Base-by-base conservation (phyloP, 345 rosid species). In the Corchorus olitorius region DNA sequence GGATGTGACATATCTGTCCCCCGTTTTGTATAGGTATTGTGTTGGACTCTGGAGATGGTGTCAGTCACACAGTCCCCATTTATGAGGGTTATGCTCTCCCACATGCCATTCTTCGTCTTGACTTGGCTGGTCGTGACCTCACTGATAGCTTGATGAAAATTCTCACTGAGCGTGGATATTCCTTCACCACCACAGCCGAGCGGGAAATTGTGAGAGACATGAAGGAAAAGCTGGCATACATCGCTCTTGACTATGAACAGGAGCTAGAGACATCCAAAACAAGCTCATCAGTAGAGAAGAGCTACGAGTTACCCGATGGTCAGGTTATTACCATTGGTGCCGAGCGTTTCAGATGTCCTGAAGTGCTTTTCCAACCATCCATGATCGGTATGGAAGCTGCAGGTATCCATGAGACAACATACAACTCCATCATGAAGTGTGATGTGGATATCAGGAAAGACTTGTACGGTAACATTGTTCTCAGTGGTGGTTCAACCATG, bases 181-280 rank as follows among this genome's bases (percentile, higher is more conserved):
- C 97, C 4, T 93, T 93, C 90, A 94, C 97, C 83, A 94, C 98
- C 78, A 89, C 97, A 60, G 97, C 97, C 0, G 97, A 94, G 89
- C 94, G 98, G 50, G 98, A 94, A 89, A 94, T 94, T 33, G 97
- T 94, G 64, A 91, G 98, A 77, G 97, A 94, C 85, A 90, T 94
- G 81, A 94, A 94, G 89, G 98, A 94, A 81, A 94, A 94, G 85
- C 87, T 94, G 13, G 83, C 95, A 63, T 94, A 94, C 83, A 90
- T 93, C 70, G 95, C 98, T 73, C 91, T 92, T 7, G 98, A 94
- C 86, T 94, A 84, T 5, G 97, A 94, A 83, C 97, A 94, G 60
- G 98, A 93, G 89, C 91, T 94, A 4, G 97, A 94, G 90, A 92
- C 92, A 10, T 78, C 97, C 70, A 93, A 93, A 82, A 87, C 95